Base-by-base conservation (phyloP, 2,329 filamentous ascomycete species). In the Dactylonectria estremocensis region DNA sequence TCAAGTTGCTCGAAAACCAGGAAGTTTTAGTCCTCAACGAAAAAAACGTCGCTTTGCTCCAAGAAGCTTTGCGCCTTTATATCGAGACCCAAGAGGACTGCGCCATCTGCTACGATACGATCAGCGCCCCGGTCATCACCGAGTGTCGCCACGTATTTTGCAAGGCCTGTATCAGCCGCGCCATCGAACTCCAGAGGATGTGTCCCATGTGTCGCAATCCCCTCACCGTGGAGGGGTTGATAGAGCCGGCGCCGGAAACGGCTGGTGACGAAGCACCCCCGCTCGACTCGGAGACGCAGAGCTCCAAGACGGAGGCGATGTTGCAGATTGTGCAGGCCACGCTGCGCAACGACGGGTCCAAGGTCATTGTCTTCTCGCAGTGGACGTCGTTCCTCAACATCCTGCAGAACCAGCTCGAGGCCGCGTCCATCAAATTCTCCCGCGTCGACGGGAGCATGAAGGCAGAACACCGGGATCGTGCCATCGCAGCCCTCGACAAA, bases 21-120 rank as follows among this genome's bases (percentile, higher is more conserved):
- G 88, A 90, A 54, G 84, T 91, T 1, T 91, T 97, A 0, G 85
- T 88, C 0, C 84, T 97, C 24, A 95, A 89, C 2, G 86, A 89
- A 0, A 91, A 94, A 78, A 97, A 95, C 75, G 83, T 88, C 22
- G 86, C 86, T 20, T 89, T 93, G 11, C 83, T 97, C 16, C 93
- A 95, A 74, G 88, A 92, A 61, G 88, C 95, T 57, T 86, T 97
- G 3, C 90, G 93, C 67, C 84, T 97, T 8, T 90, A 90, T 69
- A 92, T 95, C 61, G 93, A 97, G 70, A 92, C 86, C 52, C 92
- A 93, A 68, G 95, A 97, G 73, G 91, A 95, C 67, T 97, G 95
- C 75, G 86, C 93, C 0, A 88, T 97, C 58, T 97, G 95, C 79
- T 88, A 95, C 35, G 94, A 97, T 33, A 83, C 84, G 0, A 84